Percentiles rank a stretch among this genome's conserved stretches.
These are phyloP conservation scores for Talaromyces marneffei DNA, from an alignment of 2,329 filamentous ascomycete genomes.

Conservation along the genomic window DNA sequence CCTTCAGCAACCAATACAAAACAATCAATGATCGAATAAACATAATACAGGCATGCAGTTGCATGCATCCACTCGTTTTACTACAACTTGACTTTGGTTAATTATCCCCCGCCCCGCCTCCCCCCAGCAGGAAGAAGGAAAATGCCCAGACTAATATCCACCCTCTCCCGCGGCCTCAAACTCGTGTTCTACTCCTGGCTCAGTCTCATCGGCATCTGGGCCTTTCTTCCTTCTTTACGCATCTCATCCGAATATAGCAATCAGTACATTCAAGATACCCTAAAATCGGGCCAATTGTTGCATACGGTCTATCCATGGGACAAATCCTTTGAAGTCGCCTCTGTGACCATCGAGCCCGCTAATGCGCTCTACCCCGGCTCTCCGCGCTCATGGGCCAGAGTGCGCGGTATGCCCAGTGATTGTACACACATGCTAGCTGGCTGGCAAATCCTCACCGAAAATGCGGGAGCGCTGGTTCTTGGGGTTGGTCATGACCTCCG, in stretches of 20 bases:
- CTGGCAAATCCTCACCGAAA: not conserved
- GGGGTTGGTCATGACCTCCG: conserved; percentile 1
- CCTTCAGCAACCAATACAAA: not conserved
- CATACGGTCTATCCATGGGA: conserved; percentile 8
- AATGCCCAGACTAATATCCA: conserved; percentile 13
- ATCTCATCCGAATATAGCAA: not conserved
- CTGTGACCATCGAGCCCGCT: not conserved
- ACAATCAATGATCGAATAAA: not conserved
- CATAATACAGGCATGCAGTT: not conserved
- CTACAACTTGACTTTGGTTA: not conserved
- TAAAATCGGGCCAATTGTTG: not conserved
- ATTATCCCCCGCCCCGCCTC: not conserved
- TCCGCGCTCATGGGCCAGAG: not conserved
- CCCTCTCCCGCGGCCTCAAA: conserved; percentile 9
- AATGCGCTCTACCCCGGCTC: not conserved
- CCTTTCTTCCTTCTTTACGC: conserved; percentile 9
- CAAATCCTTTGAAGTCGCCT: not conserved
- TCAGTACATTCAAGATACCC: not conserved
- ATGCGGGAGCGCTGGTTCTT: not conserved
- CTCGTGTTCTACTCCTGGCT: conserved; percentile 2
- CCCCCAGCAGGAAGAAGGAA: no score
- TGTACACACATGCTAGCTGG: not conserved
- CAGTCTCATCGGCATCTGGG: conserved; percentile 10
- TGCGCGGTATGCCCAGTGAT: not conserved
- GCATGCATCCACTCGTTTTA: conserved; percentile 1